These are phyloP conservation scores for Umbelopsis ramanniana DNA, from an alignment of 192 early-diverging fungal genomes.

Conservation along the genomic window DNA sequence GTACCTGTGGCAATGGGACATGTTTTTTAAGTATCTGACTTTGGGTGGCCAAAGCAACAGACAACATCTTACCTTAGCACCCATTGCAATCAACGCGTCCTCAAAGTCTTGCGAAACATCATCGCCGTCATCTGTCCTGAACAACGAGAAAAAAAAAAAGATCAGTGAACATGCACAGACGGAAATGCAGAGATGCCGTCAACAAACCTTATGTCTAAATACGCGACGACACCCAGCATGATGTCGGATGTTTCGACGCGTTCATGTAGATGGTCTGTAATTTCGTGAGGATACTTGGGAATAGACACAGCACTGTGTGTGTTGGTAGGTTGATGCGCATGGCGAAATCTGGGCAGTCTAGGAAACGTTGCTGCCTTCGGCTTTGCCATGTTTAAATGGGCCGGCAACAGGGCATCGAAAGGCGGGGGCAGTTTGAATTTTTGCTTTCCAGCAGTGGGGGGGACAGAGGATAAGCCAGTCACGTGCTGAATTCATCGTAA, in stretches of 20 bases:
- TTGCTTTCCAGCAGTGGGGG: no score
- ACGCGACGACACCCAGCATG: conserved; percentile 19
- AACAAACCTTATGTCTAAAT: conserved; percentile 19
- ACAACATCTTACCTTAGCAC: conserved; percentile 33
- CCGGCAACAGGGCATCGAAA: background rate
- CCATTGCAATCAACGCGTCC: conserved; percentile 31
- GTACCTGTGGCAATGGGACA: background rate
- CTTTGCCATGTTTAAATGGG: conserved; percentile 8
- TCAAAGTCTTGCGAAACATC: conserved; percentile 41
- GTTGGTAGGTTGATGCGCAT: background rate
- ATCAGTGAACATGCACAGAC: background rate
- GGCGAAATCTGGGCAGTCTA: background rate
- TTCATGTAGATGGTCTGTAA: background rate
- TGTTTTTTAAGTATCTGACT: background rate
- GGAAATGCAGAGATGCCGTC: background rate
- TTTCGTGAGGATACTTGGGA: background rate
- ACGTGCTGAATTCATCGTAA: background rate
- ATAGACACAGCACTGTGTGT: background rate
- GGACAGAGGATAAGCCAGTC: background rate
- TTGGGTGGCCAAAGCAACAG: no score
- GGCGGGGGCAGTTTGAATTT: no score
- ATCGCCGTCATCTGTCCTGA: conserved; percentile 42
- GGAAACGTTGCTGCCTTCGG: conserved; percentile 22
- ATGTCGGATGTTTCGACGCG: background rate
- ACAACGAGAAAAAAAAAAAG: background rate